A percentile compares a stretch with the other conserved stretches of the same genome.
phyloP scores from a whole-genome alignment of 2,329 filamentous ascomycete genomes.

The Whalleya microplaca region DNA sequence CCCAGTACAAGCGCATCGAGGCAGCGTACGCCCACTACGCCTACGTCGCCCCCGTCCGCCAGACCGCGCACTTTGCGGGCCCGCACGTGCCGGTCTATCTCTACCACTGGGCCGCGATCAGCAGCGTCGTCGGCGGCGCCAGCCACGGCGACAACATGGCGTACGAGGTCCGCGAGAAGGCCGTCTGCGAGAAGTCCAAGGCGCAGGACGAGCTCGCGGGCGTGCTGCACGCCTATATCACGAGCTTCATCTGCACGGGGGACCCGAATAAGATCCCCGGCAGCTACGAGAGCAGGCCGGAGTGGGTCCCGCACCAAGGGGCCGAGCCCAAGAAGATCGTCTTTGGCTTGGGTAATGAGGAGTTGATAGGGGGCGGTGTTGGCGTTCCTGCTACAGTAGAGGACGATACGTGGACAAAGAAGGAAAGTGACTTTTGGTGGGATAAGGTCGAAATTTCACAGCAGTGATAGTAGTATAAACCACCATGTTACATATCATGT shows the following conservation, averaged over 20 bases:
- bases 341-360: conserved; percentile 51
- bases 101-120: conserved; percentile 58
- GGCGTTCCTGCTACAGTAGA: conserved; percentile 43
- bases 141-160: conserved; percentile 52
- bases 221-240: conserved; percentile 50
- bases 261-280: conserved; percentile 46
- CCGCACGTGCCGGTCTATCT: conserved; percentile 48
- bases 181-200: conserved; percentile 39
- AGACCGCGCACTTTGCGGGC: conserved; percentile 50
- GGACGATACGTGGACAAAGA: conserved; percentile 45
- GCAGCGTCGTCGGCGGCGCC: conserved; percentile 47
- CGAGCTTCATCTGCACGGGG: conserved; percentile 51
- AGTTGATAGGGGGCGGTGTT: conserved; percentile 47
- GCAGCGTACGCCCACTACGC: conserved; percentile 59
- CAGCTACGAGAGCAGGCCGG: conserved; percentile 21
- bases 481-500: neutral
- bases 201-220: conserved; percentile 47
- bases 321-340: conserved; percentile 40
- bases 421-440: conserved; percentile 54
- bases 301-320: conserved; percentile 7
- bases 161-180: conserved; percentile 49
- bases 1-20: conserved; percentile 58
- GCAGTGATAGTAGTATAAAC: conserved; percentile 20
- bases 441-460: conserved; percentile 44
- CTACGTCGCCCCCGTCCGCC: conserved; percentile 55